These are phyloP conservation scores for Cutaneotrichosporon curvatum DNA, from an alignment of 1,284 basidiomycete genomes.

Conservation along the genomic window DNA sequence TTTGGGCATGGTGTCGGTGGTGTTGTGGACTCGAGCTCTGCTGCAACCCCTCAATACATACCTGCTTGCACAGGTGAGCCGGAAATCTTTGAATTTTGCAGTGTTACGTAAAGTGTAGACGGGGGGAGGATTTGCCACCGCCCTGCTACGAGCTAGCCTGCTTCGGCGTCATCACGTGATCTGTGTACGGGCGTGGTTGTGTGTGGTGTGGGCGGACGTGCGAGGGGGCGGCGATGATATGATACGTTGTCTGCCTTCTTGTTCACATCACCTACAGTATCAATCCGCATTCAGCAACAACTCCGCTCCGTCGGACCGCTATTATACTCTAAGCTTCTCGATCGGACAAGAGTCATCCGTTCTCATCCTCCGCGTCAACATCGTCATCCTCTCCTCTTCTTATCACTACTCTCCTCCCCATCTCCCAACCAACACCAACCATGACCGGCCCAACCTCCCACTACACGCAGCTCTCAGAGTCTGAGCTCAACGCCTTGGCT, in stretches of 20 bases:
- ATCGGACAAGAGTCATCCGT: too few species aligned
- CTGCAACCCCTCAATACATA: not conserved
- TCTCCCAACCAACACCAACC: not conserved
- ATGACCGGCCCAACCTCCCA: too few species aligned
- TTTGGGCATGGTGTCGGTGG: conserved; percentile 59
- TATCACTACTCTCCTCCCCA: not conserved
- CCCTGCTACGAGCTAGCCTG: too few species aligned
- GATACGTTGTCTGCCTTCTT: too few species aligned
- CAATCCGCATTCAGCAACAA: too few species aligned
- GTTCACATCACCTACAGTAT: too few species aligned
- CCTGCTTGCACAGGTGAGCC: not conserved
- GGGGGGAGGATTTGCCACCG: too few species aligned
- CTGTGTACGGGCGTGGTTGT: too few species aligned
- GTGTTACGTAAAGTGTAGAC: conserved; percentile 4
- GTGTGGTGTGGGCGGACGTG: too few species aligned
- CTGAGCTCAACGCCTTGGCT: conserved; percentile 22
- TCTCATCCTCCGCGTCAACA: not conserved
- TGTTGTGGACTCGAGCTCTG: not conserved
- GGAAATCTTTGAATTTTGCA: not conserved
- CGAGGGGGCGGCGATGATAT: too few species aligned
- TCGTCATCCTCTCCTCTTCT: not conserved
- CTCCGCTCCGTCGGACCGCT: too few species aligned
- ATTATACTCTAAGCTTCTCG: too few species aligned
- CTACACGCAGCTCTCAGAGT: conserved; percentile 6
- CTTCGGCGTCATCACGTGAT: not conserved